Evolutionary conservation across 1,284 basidiomycete genomes (phyloP).

Genomic region (Leccinum subspadiceum): DNA sequence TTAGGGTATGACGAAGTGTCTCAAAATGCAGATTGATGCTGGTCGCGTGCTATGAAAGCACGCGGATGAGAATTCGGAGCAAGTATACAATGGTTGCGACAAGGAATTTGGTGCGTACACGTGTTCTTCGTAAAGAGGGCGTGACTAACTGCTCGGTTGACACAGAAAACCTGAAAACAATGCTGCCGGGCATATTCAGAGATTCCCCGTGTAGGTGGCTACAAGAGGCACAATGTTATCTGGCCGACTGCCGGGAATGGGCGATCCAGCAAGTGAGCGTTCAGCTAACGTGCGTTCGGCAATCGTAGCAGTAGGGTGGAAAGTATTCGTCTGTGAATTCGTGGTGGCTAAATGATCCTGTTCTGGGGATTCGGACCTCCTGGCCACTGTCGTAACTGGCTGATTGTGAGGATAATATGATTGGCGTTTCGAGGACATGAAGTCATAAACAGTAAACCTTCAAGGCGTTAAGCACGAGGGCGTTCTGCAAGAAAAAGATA

Average conservation of each 20-base stretch:
- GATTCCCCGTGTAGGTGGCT: conserved; percentile 23
- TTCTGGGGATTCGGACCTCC: conserved; percentile 39
- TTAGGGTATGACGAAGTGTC: conserved; percentile 14
- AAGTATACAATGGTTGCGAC: conserved; percentile 8
- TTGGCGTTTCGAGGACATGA: conserved; percentile 56
- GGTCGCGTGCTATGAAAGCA: neutral
- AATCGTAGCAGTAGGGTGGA: conserved; percentile 49
- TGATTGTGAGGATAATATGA: conserved; percentile 83
- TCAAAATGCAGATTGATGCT: conserved; percentile 5
- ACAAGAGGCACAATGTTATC: conserved; percentile 31
- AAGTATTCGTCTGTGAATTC: conserved; percentile 43
- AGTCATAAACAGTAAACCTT: conserved; percentile 81
- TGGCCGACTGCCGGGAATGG: conserved; percentile 29
- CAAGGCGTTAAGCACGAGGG: conserved; percentile 4
- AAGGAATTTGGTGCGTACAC: conserved; percentile 2
- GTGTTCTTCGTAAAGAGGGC: conserved; percentile 1
- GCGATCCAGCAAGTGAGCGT: conserved; percentile 62
- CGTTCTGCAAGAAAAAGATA: conserved; percentile 11
- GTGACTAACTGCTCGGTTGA: neutral
- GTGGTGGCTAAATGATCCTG: conserved; percentile 34
- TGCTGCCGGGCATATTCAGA: conserved; percentile 11
- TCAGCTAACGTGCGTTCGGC: conserved; percentile 51
- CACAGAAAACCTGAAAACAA: neutral
- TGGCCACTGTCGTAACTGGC: conserved; percentile 49
- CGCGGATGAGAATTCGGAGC: conserved; percentile 1